These are phyloP conservation scores for Aspergillus pseudoterreus DNA, from an alignment of 2,329 filamentous ascomycete species.

Conservation along the genomic window DNA sequence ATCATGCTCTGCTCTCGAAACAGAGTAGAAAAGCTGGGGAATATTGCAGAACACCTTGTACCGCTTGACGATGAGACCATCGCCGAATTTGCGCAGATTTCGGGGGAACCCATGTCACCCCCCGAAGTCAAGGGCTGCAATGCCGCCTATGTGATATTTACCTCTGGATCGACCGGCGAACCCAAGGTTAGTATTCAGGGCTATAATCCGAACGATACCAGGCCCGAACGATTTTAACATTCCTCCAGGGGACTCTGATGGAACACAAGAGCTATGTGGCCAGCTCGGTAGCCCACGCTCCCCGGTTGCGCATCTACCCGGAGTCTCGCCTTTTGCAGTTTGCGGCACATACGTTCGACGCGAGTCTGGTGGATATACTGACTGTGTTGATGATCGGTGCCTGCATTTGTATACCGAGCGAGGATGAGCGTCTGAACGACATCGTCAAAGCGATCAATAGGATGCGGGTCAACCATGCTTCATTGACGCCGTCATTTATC, in stretches of 20 bases:
- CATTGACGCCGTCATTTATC: conserved; percentile 60
- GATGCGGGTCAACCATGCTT: conserved; percentile 52
- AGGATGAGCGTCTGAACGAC: conserved; percentile 47
- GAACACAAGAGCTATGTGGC: conserved; percentile 59
- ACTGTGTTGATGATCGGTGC: conserved; percentile 54
- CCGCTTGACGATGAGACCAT: conserved; percentile 25
- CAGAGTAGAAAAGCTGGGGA: conserved; percentile 17
- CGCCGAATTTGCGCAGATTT: conserved; percentile 17
- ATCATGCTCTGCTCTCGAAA: conserved; percentile 32
- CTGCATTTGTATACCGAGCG: conserved; percentile 56
- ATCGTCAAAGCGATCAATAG: conserved; percentile 50
- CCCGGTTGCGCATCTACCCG: conserved; percentile 46
- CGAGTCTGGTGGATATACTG: conserved; percentile 53
- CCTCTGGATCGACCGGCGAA: conserved; percentile 53
- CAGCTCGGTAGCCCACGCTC: conserved; percentile 50
- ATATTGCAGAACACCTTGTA: conserved; percentile 24
- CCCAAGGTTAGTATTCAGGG: conserved; percentile 41
- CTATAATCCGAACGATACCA: too few species aligned
- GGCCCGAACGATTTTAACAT: not conserved
- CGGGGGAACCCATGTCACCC: conserved; percentile 12
- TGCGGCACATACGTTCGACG: conserved; percentile 55
- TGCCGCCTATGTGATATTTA: conserved; percentile 57
- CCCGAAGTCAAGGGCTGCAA: conserved; percentile 28
- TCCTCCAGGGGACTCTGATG: conserved; percentile 54
- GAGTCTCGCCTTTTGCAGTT: conserved; percentile 57